A percentile compares a stretch with the other conserved stretches of the same genome.
phyloP scores from a whole-genome alignment of 108 stramenopile genomes.

The Schizochytrium sp. region DNA sequence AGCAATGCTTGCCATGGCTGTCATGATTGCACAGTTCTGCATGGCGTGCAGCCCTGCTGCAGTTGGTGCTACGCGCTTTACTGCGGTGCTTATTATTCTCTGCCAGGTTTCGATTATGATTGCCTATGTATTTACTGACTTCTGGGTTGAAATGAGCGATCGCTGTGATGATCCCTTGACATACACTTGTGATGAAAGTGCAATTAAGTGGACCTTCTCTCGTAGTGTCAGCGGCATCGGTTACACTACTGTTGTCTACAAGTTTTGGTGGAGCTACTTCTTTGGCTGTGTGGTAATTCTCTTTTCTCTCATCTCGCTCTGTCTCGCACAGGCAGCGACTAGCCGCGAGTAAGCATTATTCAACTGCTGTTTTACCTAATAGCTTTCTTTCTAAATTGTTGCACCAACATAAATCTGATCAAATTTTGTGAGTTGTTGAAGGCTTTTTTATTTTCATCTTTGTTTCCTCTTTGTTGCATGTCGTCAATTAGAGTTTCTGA shows the following conservation, averaged over 20 bases:
- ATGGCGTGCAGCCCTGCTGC: neutral
- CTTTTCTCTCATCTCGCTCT: neutral
- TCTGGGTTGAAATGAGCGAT: neutral
- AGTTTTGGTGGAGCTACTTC: slow-evolving; percentile 52
- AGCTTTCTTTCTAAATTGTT: too few species aligned
- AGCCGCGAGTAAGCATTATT: too few species aligned
- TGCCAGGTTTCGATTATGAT: neutral
- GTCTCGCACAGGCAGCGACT: neutral
- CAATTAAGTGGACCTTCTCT: neutral
- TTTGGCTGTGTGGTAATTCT: neutral
- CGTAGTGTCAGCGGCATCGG: neutral
- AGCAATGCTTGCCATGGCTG: neutral
- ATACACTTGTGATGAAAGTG: neutral
- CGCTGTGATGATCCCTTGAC: neutral
- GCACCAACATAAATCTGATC: too few species aligned
- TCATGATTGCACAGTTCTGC: neutral
- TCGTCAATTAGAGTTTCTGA: too few species aligned
- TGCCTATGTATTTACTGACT: neutral
- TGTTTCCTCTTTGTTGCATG: too few species aligned
- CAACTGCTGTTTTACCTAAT: too few species aligned
- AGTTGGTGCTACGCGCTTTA: neutral
- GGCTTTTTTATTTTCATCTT: too few species aligned
- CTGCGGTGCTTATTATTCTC: neutral
- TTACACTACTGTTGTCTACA: neutral
- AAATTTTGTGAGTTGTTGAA: too few species aligned